A percentile compares a stretch with the other conserved stretches of the same genome.
phyloP scores from a whole-genome alignment of 2,329 filamentous ascomycete genomes.

The Talaromyces sp. region DNA sequence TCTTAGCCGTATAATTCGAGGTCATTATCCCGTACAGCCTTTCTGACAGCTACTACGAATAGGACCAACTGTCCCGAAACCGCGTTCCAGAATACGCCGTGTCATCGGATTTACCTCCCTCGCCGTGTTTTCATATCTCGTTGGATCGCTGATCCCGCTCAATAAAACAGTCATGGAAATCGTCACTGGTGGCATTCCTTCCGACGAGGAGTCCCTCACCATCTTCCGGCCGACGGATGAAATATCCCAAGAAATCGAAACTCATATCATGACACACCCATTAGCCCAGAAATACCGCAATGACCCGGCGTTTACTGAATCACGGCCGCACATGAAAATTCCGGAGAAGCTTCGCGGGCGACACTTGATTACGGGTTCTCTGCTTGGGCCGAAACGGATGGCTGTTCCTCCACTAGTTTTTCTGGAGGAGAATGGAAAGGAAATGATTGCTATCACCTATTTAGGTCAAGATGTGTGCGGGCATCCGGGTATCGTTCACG shows the following conservation, averaged over 20 bases:
- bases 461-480: constrained; percentile 79
- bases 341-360: constrained; percentile 65
- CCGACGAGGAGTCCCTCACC: constrained; percentile 69
- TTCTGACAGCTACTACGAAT: not conserved
- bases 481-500: constrained; percentile 86
- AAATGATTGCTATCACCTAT: constrained; percentile 69
- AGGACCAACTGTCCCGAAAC: constrained; percentile 19
- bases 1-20: not conserved
- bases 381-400: constrained; percentile 72
- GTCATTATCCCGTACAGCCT: not conserved
- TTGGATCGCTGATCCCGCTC: constrained; percentile 31
- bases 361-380: constrained; percentile 77
- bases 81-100: constrained; percentile 33
- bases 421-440: constrained; percentile 66
- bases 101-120: constrained; percentile 37
- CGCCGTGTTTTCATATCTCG: constrained; percentile 32
- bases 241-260: constrained; percentile 59
- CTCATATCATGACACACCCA: constrained; percentile 71
- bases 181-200: constrained; percentile 45
- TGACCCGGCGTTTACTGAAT: constrained; percentile 66
- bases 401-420: constrained; percentile 79
- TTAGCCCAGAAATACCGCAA: constrained; percentile 66
- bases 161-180: constrained; percentile 27
- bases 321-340: constrained; percentile 83
- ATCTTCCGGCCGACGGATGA: constrained; percentile 61